Conservation (phyloP, 1,284 basidiomycete species). For the Ceratobasidium sp. region DNA sequence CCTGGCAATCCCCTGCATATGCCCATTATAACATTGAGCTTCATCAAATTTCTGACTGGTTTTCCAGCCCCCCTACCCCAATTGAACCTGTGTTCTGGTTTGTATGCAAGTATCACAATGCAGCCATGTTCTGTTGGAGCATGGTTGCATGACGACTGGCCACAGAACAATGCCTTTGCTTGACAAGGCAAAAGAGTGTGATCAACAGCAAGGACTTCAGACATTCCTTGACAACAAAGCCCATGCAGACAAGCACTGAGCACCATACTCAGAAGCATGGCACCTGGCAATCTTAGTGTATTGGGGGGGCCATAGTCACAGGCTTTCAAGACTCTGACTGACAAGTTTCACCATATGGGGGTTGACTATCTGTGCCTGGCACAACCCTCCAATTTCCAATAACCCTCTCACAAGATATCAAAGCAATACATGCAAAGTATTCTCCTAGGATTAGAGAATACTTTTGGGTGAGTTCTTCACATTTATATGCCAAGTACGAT, state of each 20-base stretch:
- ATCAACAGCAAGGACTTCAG: too few species aligned
- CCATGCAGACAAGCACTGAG: too few species aligned
- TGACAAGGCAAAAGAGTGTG: neutral
- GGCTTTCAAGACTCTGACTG: conserved; percentile 44
- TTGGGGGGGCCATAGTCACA: conserved; percentile 36
- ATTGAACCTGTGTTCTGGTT: too few species aligned
- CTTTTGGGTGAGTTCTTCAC: conserved; percentile 44
- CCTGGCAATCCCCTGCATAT: too few species aligned
- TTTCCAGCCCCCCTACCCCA: too few species aligned
- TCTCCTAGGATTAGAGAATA: conserved; percentile 43
- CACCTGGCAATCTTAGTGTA: neutral
- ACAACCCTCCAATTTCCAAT: conserved; percentile 44
- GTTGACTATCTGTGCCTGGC: conserved; percentile 47
- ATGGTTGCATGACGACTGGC: neutral
- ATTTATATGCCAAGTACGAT: too few species aligned
- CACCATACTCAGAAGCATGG: neutral
- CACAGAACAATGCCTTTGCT: neutral
- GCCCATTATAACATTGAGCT: too few species aligned
- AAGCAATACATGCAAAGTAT: conserved; percentile 43
- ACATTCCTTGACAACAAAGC: too few species aligned
- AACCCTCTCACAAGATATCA: conserved; percentile 47
- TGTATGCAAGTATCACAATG: neutral
- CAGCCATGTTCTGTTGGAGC: neutral
- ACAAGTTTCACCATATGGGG: conserved; percentile 48
- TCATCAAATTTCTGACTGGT: too few species aligned